Percentiles rank a stretch among this genome's conserved stretches.
phyloP scores from a whole-genome alignment of 176 grass and related monocot species.

The Elaeis guineensis region DNA sequence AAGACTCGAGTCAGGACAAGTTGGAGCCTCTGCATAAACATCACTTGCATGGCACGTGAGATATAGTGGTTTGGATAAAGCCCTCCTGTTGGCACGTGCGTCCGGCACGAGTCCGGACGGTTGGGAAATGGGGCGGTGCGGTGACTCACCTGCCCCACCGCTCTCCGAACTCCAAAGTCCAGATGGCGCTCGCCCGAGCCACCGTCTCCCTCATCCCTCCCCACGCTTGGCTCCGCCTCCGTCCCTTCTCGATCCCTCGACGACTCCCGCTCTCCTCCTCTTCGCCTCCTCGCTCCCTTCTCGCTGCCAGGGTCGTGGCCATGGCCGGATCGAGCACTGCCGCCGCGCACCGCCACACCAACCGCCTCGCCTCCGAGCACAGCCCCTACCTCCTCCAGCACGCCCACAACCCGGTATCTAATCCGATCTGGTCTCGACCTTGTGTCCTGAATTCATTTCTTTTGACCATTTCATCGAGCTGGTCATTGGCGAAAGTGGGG shows the following conservation, averaged over 20 bases:
- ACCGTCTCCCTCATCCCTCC: constrained; percentile 14
- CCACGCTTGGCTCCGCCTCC: not conserved
- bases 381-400: constrained; percentile 98
- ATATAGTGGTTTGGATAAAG: no score
- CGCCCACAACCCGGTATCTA: constrained; percentile 78
- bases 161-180: no score
- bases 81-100: no score
- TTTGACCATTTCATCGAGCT: constrained; percentile 24
- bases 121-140: no score
- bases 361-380: constrained; percentile 88
- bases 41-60: no score
- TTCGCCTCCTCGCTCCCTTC: not conserved
- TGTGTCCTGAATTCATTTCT: not conserved
- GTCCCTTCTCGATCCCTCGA: constrained; percentile 2
- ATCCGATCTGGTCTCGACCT: not conserved
- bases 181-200: not conserved
- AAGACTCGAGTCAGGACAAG: no score
- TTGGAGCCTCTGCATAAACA: no score
- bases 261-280: not conserved
- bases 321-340: constrained; percentile 23
- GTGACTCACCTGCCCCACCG: no score
- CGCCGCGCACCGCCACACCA: constrained; percentile 28
- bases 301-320: constrained; percentile 14
- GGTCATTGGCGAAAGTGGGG: no score
- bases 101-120: no score